Evolutionary conservation across 2,329 filamentous ascomycete species (phyloP).

Genomic region (Albophoma yamanashiensis): DNA sequence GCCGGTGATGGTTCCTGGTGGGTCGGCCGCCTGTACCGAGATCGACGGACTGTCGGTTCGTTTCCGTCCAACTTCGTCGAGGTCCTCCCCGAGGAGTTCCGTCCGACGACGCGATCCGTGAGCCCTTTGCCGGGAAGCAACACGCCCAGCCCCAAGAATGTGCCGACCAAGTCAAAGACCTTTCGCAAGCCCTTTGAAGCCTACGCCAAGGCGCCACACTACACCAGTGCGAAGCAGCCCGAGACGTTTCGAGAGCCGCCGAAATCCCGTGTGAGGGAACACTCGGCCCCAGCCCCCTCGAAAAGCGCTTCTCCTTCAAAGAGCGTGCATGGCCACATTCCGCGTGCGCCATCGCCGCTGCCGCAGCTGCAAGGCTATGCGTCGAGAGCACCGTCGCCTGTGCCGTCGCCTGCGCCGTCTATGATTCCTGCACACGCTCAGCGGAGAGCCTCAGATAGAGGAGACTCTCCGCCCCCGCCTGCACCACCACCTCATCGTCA

Average conservation of each 20-base stretch:
- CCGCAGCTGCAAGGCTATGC: conserved; percentile 12
- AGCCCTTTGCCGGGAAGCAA: conserved; percentile 49
- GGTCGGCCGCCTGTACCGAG: conserved; percentile 84
- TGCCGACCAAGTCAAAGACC: conserved; percentile 49
- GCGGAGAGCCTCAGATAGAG: conserved; percentile 19
- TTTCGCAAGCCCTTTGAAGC: conserved; percentile 59
- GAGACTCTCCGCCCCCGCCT: conserved; percentile 63
- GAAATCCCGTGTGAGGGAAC: conserved; percentile 11
- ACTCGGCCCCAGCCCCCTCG: conserved; percentile 17
- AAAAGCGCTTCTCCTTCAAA: conserved; percentile 16
- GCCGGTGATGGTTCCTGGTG: conserved; percentile 98
- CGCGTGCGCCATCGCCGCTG: conserved; percentile 8
- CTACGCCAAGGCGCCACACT: conserved; percentile 55
- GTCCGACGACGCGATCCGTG: conserved; percentile 55
- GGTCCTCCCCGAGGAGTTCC: conserved; percentile 74
- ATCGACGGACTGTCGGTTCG: conserved; percentile 80
- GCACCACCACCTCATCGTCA: conserved; percentile 78
- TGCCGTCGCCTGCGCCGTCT: conserved; percentile 9
- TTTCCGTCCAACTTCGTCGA: conserved; percentile 98
- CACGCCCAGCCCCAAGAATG: conserved; percentile 42
- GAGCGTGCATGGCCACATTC: conserved; percentile 8
- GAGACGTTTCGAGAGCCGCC: conserved; percentile 41
- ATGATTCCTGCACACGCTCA: conserved; percentile 13
- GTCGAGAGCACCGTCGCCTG: conserved; percentile 19
- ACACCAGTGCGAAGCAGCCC: conserved; percentile 51